A percentile compares a stretch with the other conserved stretches of the same genome.
These are phyloP conservation scores for Talaromyces sp. DNA, from an alignment of 2,329 filamentous ascomycete genomes.

Conservation along the genomic window DNA sequence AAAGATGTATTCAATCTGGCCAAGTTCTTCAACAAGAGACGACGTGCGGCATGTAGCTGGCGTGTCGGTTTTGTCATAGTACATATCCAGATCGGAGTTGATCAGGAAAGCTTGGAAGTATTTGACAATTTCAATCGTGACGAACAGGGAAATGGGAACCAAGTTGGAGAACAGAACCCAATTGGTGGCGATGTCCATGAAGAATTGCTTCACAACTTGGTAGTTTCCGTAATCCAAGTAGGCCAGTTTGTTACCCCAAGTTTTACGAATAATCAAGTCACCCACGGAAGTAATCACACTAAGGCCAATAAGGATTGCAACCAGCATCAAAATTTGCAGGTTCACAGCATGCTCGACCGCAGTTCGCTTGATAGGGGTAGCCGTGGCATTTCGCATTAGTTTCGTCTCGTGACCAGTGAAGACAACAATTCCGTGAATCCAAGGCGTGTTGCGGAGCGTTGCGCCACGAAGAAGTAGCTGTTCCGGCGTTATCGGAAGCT, in stretches of 20 bases:
- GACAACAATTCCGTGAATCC: slow-evolving; percentile 93
- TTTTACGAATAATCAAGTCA: slow-evolving; percentile 74
- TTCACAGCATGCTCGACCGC: slow-evolving; percentile 94
- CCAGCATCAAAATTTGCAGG: slow-evolving; percentile 83
- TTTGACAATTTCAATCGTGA: slow-evolving; percentile 96
- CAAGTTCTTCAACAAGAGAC: slow-evolving; percentile 91
- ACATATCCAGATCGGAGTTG: slow-evolving; percentile 96
- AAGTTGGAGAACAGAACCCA: slow-evolving; percentile 97
- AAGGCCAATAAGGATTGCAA: slow-evolving; percentile 75
- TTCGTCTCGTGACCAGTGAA: slow-evolving; percentile 99
- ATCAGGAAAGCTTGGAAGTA: slow-evolving; percentile 98
- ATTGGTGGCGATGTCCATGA: slow-evolving; percentile 93
- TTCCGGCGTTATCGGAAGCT: slow-evolving; percentile 82
- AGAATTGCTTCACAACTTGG: slow-evolving; percentile 73
- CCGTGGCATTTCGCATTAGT: slow-evolving; percentile 96
- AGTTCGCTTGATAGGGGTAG: slow-evolving; percentile 94
- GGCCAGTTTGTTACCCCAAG: slow-evolving; percentile 56
- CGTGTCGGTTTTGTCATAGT: slow-evolving; percentile 92
- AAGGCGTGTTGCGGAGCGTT: slow-evolving; percentile 91
- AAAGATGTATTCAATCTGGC: slow-evolving; percentile 98
- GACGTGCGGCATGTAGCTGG: slow-evolving; percentile 94
- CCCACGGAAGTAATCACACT: slow-evolving; percentile 89
- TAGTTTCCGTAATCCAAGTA: slow-evolving; percentile 69
- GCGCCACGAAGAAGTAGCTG: slow-evolving; percentile 90
- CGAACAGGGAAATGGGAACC: slow-evolving; percentile 95